Evolutionary conservation across 345 rosid genomes (phyloP), one percentile per base, ranked within the genome.

Genomic region (Conringia planisiliqua): DNA sequence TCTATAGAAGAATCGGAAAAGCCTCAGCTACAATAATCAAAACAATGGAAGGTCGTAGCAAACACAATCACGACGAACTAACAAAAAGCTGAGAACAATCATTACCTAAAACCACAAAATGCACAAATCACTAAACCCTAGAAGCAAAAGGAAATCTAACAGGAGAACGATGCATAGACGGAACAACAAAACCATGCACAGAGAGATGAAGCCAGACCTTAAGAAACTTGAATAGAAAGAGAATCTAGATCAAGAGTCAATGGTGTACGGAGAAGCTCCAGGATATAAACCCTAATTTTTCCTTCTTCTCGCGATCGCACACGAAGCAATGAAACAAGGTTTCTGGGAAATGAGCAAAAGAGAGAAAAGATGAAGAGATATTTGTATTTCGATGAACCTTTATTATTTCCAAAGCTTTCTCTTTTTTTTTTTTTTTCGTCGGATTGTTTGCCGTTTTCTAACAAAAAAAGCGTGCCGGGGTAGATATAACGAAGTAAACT

Each of bases 301-400:
- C 26, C 48, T 70, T 56, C n/a, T 56, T 38, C 67, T 55, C 67
- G 80, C 80, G 80, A 70, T 77, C 76, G 72, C 72, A 77, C 47
- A 57, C 67, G 44, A 64, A 77, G 67, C 70, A 57, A 77, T 43
- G 69, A 63, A 70, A 44, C 70, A 44, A 70, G 66, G 76, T 77
- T 70, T 77, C 80, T 77, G 76, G 75, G 47, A 64, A 77, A 77
- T 71, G 62, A 77, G 76, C 67, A 46, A 77, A 71, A 70, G 76
- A 36, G 55, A 69, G 10, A 36, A 56, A 38, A 62, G 62, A 72
- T 27, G 81, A 66, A 71, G 77, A 78, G 73, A 71, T 71, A 65
- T 39, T 71, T 71, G 81, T 71, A 78, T 66, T 65, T 71, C 66
- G 71, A 43, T 52, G 74, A 33, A 62, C 74, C 18, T 54, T 76